A percentile compares a stretch with the other conserved stretches of the same genome.
These are phyloP conservation scores for Fusarium nematophilum DNA, from an alignment of 2,329 filamentous ascomycete species.

Conservation along the genomic window DNA sequence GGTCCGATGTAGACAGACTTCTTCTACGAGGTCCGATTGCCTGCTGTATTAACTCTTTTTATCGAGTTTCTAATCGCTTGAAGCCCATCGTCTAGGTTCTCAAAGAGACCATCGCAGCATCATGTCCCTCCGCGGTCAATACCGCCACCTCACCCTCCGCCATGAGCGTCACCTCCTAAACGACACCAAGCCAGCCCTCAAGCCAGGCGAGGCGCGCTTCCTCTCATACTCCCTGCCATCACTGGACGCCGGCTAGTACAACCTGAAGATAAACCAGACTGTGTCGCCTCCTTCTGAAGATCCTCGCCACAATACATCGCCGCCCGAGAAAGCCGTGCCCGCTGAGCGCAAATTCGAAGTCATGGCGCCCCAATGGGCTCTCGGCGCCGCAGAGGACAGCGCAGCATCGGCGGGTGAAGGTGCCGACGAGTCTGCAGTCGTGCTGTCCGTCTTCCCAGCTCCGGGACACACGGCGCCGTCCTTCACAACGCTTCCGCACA, in stretches of 20 bases:
- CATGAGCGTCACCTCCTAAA: not conserved
- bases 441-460: slow-evolving; percentile 46
- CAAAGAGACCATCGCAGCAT: not conserved
- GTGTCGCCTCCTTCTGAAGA: too few relatives aligned
- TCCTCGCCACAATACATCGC: too few relatives aligned
- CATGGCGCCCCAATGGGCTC: slow-evolving; percentile 1
- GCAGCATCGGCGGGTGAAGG: not conserved
- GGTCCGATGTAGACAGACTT: too few relatives aligned
- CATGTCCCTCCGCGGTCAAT: too few relatives aligned
- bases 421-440: too few relatives aligned
- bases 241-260: not conserved
- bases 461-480: slow-evolving; percentile 47
- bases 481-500: slow-evolving; percentile 52
- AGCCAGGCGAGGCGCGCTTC: not conserved
- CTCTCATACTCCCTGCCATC: not conserved
- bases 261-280: not conserved
- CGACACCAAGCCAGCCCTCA: not conserved
- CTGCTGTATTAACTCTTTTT: too few relatives aligned
- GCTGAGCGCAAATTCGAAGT: not conserved
- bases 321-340: not conserved
- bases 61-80: not conserved
- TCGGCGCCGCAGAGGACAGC: too few relatives aligned
- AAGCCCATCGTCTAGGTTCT: not conserved
- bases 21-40: too few relatives aligned
- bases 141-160: not conserved